Conservation (phyloP, 495 filamentous ascomycete species). For the Elasticomyces elasticus region DNA sequence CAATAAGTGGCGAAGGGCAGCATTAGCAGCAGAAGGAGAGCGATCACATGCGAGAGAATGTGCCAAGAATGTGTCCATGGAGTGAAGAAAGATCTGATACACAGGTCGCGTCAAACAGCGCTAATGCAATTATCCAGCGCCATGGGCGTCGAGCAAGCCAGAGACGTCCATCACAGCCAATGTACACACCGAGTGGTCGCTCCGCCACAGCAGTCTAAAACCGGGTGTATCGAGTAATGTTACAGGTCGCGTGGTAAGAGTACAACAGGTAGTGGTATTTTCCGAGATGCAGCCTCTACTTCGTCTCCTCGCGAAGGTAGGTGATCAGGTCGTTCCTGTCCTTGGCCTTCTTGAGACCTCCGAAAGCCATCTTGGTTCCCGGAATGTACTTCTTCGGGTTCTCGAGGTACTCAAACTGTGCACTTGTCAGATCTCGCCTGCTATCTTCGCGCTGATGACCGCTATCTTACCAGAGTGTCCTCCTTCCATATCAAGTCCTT, state of each 20-base stretch:
- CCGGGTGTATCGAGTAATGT: constrained; percentile 7
- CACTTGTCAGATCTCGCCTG: neutral
- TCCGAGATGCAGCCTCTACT: constrained; percentile 21
- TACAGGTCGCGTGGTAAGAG: constrained; percentile 12
- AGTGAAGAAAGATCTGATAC: neutral
- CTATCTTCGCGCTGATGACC: neutral
- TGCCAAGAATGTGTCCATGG: no score
- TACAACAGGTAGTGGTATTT: constrained; percentile 6
- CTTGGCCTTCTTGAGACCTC: constrained; percentile 99
- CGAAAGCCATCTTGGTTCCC: constrained; percentile 99
- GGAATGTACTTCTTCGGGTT: constrained; percentile 96
- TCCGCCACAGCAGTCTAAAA: neutral
- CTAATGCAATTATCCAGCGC: neutral
- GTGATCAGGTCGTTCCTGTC: constrained; percentile 98
- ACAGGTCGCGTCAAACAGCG: neutral
- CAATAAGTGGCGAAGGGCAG: no score
- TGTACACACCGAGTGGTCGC: neutral
- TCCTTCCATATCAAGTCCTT: constrained; percentile 87
- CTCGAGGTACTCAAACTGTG: constrained; percentile 75
- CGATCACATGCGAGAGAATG: no score
- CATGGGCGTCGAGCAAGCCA: neutral
- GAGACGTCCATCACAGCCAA: neutral
- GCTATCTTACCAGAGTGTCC: constrained; percentile 61
- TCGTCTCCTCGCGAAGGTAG: constrained; percentile 34
- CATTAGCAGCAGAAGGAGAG: no score